Base-by-base conservation (phyloP, 805 yeast genomes). In the Wickerhamiella azyma region DNA sequence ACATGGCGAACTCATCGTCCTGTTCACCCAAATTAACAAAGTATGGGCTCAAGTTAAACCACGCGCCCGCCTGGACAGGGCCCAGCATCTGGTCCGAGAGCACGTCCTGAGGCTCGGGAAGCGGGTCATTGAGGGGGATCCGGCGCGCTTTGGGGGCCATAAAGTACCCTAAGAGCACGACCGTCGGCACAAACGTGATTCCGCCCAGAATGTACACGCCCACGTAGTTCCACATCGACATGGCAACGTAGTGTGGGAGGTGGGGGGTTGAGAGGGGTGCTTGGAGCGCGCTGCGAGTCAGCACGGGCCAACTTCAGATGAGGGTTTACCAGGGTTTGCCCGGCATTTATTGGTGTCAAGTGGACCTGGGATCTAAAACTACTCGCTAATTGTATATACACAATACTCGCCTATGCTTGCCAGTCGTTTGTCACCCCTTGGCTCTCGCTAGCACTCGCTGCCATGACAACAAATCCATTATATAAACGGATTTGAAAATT, bases 131-230 rank as follows among this genome's bases (percentile, higher is more conserved):
- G 62, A 18, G 40, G 5, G 47, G 52, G 29, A 53, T 56, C 41
- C 65, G 76, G 19, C 64, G 51, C 21, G 56, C 39, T 49, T 51
- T 43, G 54, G 60, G 66, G 41, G 70, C 64, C 32, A 68, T 52
- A 52, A 61, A 72, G 16, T 73, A 49, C 29, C 71, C 58, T 1
- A 58, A 54, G 2, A 69, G 26, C 0, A 77, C 32, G 1, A 75
- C 48, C 32, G 79, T 49, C 1, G 94, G 95, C 18, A 85, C 61
- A 51, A 88, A 75, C 0, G 96, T 85, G 7, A 85, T 42, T 0
- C 96, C 96, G 6, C 96, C 96, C 2, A 82, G 38, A 1, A 85
- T 43, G 58, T 85, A 85, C 0, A 71, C 66, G 16, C 66, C 53
- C 0, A 78, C 35, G 37, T 69, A 62, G 45, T 40, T 38, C 39